Conservation (phyloP, 164 flowering plant species). For the Vitis riparia region DNA sequence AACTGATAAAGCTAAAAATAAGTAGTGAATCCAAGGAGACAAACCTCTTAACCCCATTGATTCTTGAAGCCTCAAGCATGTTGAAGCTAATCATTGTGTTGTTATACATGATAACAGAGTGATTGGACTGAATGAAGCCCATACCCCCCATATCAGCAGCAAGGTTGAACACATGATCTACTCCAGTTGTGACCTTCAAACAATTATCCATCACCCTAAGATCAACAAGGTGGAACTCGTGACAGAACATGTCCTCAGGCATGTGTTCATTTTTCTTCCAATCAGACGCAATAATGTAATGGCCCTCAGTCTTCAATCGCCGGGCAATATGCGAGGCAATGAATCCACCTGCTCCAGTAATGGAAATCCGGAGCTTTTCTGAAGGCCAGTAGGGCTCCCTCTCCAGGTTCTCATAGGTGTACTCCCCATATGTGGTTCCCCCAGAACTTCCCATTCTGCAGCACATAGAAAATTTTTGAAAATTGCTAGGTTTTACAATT, state of each 20-base stretch:
- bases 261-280: conserved; percentile 99
- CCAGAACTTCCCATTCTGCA: conserved; percentile 79
- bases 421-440: conserved; percentile 59
- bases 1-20: no score
- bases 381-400: conserved; percentile 95
- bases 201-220: conserved; percentile 98
- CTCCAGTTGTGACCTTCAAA: conserved; percentile 77
- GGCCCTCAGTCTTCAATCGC: conserved; percentile 93
- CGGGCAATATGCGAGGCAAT: conserved; percentile 98
- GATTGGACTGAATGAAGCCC: conserved; percentile 99
- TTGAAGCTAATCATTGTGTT: conserved; percentile 99
- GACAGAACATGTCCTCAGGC: conserved; percentile 96
- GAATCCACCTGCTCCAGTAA: conserved; percentile 99
- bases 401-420: conserved; percentile 82
- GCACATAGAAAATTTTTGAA: no score
- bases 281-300: conserved; percentile 95
- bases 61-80: conserved; percentile 93
- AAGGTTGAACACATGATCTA: conserved; percentile 96
- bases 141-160: conserved; percentile 99
- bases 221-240: conserved; percentile 95
- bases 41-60: conserved; percentile 91
- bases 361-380: conserved; percentile 82
- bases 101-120: conserved; percentile 96
- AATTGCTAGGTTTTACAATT: no score
- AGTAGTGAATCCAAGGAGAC: not conserved